Base-by-base conservation (phyloP, 2,329 filamentous ascomycete species). In the Neonectria magnoliae region DNA sequence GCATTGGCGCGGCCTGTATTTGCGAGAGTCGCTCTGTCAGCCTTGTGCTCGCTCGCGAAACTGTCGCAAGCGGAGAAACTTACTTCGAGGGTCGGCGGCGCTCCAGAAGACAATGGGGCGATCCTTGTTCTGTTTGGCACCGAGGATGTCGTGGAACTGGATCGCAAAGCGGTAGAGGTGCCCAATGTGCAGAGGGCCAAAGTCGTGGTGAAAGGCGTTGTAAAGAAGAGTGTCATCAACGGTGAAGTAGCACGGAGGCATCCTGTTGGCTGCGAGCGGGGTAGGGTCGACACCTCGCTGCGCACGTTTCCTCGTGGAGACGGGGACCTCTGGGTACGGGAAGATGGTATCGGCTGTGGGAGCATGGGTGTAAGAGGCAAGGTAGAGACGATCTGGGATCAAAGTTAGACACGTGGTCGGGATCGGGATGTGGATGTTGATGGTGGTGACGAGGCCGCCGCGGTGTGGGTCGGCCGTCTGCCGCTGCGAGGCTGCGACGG, bases 121-220 rank as follows among this genome's bases (percentile, higher is more conserved):
- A 69, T 94, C 90, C 82, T 94, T 92, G 80, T 97, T 98, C 74
- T 93, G 93, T 68, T 94, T 93, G 63, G 94, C 93, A 16, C 93
- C 95, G 38, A 99, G 86, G 51, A 98, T 93, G 74, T 98, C 95
- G 77, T 99, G 96, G 77, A 99, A 93, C 74, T 95, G 91, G 58
- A 98, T 92, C 5, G 96, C 95, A 79, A 98, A 99, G 68, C 96
- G 89, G 84, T 98, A 99, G 44, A 99, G 84, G 79, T 99, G 96
- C 27, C 96, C 96, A 72, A 99, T 97, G 83, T 99, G 96, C 64
- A 99, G 85, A 75, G 96, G 96, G 74, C 96, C 96, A 79, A 99
- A 99, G 82, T 99, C 96, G 75, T 97, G 94, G 81, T 98, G 94
- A 81, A 99, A 99, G 33, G 95, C 94, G 80, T 99, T 99, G 86